These are phyloP conservation scores for Fomitiporia mediterranea DNA, from an alignment of 1,284 basidiomycete species.

Conservation along the genomic window DNA sequence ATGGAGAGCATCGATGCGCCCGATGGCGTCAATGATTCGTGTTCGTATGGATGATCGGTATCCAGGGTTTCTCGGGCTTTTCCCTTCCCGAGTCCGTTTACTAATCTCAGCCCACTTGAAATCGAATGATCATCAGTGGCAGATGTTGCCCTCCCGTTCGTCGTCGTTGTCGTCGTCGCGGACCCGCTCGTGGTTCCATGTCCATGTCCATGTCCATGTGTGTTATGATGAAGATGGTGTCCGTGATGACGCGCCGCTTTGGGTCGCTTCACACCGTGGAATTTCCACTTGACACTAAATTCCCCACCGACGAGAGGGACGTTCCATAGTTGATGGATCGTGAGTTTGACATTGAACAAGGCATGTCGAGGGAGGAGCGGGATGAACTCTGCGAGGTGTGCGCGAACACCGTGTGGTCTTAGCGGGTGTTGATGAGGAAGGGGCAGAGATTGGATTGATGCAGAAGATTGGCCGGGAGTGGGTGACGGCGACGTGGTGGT, in stretches of 20 bases:
- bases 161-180: conserved; percentile 31
- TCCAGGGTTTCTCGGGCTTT: conserved; percentile 30
- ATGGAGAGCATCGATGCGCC: conserved; percentile 4
- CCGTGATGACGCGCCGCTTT: neutral
- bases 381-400: conserved; percentile 49
- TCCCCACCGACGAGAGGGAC: conserved; percentile 74
- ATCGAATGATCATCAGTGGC: neutral
- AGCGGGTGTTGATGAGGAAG: neutral
- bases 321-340: conserved; percentile 68
- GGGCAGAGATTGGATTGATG: neutral
- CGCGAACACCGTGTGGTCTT: conserved; percentile 32
- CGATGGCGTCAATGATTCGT: conserved; percentile 8
- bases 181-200: no score
- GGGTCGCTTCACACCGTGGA: conserved; percentile 54
- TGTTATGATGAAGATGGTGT: conserved; percentile 20
- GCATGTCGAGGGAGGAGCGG: conserved; percentile 57
- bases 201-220: conserved; percentile 13
- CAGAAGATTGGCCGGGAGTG: no score
- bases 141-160: neutral
- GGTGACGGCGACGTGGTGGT: neutral
- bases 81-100: conserved; percentile 24
- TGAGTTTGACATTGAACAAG: conserved; percentile 60
- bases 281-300: conserved; percentile 72
- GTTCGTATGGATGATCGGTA: conserved; percentile 8
- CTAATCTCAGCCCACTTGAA: neutral